These are phyloP conservation scores for Rhizoclosmatium sp. DNA, from an alignment of 192 early-diverging fungal species.

Conservation along the genomic window DNA sequence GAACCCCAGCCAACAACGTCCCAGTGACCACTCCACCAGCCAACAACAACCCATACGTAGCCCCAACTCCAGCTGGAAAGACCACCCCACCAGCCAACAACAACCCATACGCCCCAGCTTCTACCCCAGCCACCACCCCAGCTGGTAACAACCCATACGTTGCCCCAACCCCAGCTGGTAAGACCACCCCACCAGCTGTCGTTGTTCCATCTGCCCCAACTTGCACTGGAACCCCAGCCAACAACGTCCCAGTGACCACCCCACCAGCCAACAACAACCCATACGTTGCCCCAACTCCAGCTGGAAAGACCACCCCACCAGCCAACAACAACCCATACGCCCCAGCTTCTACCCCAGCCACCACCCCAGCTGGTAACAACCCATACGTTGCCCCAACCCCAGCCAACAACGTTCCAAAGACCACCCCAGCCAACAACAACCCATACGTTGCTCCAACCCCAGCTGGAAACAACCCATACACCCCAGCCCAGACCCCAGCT, in stretches of 20 bases:
- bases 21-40: background rate
- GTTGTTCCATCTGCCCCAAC: constrained; percentile 13
- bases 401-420: background rate
- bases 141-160: constrained; percentile 7
- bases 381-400: background rate
- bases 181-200: constrained; percentile 4
- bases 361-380: background rate
- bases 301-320: constrained; percentile 5
- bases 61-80: constrained; percentile 15
- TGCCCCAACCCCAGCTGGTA: constrained; percentile 12
- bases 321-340: background rate
- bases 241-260: background rate
- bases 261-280: constrained; percentile 1
- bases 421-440: background rate
- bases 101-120: background rate
- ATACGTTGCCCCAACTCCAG: background rate
- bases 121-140: background rate
- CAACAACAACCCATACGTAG: constrained; percentile 3
- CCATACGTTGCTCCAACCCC: constrained; percentile 5
- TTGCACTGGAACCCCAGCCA: constrained; percentile 6
- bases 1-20: background rate
- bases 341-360: background rate
- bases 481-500: background rate
- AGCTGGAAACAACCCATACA: constrained; percentile 8
- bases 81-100: background rate